A percentile compares a stretch with the other conserved stretches of the same genome.
phyloP scores from a whole-genome alignment of 768 basidiomycete genomes.

The Gautieria morchelliformis region DNA sequence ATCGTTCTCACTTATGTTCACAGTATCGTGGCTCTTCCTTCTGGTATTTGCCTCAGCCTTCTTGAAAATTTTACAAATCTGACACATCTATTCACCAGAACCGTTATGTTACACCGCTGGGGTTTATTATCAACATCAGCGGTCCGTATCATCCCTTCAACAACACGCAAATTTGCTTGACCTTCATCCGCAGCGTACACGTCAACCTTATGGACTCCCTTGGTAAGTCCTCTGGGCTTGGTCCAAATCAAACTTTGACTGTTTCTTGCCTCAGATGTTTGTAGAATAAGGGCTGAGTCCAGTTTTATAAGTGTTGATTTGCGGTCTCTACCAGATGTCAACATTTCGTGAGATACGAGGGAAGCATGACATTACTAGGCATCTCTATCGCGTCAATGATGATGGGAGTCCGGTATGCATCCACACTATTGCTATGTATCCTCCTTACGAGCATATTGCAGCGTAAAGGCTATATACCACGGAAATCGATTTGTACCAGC shows the following conservation, averaged over 20 bases:
- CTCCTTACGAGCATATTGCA: background rate
- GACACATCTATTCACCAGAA: background rate
- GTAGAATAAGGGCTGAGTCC: background rate
- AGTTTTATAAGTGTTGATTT: background rate
- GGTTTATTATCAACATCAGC: conserved; percentile 3
- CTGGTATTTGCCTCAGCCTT: background rate
- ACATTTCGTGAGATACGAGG: conserved; percentile 6
- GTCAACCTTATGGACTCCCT: background rate
- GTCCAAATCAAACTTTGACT: too few species aligned
- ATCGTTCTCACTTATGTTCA: background rate
- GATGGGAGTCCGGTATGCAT: conserved; percentile 6
- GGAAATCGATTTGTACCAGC: background rate
- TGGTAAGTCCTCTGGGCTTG: background rate
- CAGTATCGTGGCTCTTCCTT: conserved; percentile 2
- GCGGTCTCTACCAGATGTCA: background rate
- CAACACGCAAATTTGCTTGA: background rate
- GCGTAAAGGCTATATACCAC: conserved; percentile 3
- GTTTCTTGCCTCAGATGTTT: background rate
- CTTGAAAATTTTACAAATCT: background rate
- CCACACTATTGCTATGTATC: background rate
- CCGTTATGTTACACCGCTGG: conserved; percentile 6
- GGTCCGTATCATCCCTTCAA: background rate
- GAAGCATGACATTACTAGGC: background rate
- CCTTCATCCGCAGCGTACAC: background rate
- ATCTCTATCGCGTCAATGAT: conserved; percentile 5